Conservation (phyloP, 495 filamentous ascomycete species). For the Xylaria bambusicola region DNA sequence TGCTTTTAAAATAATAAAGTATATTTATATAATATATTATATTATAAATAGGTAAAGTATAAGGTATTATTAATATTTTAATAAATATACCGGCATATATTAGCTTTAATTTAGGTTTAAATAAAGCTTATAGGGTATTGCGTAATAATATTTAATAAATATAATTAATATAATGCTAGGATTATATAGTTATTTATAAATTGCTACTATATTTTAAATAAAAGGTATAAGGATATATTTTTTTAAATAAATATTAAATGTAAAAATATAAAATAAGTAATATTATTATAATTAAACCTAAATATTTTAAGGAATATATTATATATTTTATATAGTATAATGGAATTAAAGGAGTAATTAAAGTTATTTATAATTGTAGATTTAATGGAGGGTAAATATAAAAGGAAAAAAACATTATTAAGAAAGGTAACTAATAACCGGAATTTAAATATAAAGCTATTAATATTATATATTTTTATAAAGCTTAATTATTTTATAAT, state of each 20-base stretch:
- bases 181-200: background rate
- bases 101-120: background rate
- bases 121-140: background rate
- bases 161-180: background rate
- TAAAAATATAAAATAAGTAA: background rate
- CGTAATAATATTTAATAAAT: background rate
- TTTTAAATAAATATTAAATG: background rate
- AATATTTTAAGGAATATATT: background rate
- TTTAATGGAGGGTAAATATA: background rate
- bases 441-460: background rate
- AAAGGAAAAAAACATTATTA: background rate
- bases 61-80: background rate
- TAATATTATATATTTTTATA: conserved; percentile 1
- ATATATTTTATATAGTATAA: background rate
- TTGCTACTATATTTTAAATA: background rate
- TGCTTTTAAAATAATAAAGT: background rate
- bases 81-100: background rate
- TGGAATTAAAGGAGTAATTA: background rate
- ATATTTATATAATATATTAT: background rate
- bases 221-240: background rate
- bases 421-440: background rate
- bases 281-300: background rate
- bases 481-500: background rate
- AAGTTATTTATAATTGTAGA: background rate
- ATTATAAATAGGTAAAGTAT: background rate